These are phyloP conservation scores for Paecilomyces dactylethromorphus DNA, from an alignment of 2,329 filamentous ascomycete genomes.

Conservation along the genomic window DNA sequence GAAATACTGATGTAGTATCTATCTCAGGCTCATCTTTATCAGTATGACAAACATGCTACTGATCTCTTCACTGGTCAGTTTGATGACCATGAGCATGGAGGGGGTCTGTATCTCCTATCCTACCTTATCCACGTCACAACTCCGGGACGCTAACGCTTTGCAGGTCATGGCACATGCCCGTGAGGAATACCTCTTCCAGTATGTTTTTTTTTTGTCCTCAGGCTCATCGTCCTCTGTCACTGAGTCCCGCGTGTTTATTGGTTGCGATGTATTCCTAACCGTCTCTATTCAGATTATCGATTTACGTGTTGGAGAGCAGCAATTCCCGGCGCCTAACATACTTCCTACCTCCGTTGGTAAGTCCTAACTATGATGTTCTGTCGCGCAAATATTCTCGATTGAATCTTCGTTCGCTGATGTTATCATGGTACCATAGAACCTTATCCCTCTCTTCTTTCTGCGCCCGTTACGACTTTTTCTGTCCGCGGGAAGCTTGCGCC, in stretches of 20 bases:
- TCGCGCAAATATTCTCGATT: background rate
- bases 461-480: conserved; percentile 53
- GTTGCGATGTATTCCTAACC: background rate
- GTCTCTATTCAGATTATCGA: conserved; percentile 25
- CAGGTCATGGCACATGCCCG: conserved; percentile 56
- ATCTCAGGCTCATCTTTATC: conserved; percentile 49
- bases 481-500: conserved; percentile 48
- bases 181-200: conserved; percentile 58
- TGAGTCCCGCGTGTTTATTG: background rate
- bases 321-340: conserved; percentile 41
- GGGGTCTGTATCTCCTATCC: conserved; percentile 30
- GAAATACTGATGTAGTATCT: conserved; percentile 6
- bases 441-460: conserved; percentile 51
- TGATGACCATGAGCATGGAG: conserved; percentile 53
- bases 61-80: conserved; percentile 53
- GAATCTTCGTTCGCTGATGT: background rate
- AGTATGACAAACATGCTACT: conserved; percentile 56
- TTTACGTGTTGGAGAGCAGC: conserved; percentile 40
- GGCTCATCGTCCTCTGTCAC: background rate
- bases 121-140: background rate
- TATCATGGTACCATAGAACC: conserved; percentile 39
- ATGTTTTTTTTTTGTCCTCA: conserved; percentile 11
- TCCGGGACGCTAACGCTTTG: background rate
- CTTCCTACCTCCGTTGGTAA: conserved; percentile 41
- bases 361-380: conserved; percentile 15